A percentile compares a stretch with the other conserved stretches of the same genome.
Evolutionary conservation across 2,329 filamentous ascomycete genomes (phyloP).

Genomic region (Simplicillium aogashimaense): DNA sequence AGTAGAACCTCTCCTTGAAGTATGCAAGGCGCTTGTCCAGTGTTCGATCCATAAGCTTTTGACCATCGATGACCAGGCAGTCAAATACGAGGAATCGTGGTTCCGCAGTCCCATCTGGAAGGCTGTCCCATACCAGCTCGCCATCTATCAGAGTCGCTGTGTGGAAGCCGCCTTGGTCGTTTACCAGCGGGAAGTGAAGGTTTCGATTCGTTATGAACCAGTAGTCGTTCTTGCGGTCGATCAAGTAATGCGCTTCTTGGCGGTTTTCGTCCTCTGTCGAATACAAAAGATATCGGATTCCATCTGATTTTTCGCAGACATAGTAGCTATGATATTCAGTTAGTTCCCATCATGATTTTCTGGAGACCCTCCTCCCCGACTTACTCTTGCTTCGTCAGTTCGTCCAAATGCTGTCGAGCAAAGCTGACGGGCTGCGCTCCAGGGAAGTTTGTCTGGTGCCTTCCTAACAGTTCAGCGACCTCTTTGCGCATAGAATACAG

Average conservation of each 20-base stretch:
- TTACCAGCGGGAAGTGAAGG: constrained; percentile 71
- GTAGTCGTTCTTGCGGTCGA: constrained; percentile 97
- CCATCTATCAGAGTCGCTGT: constrained; percentile 78
- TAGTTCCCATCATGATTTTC: not conserved
- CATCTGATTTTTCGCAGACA: constrained; percentile 97
- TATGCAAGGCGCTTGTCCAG: constrained; percentile 85
- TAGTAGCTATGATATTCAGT: constrained; percentile 56
- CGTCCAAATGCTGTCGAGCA: constrained; percentile 67
- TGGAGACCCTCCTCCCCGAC: constrained; percentile 12
- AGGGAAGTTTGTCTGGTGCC: constrained; percentile 63
- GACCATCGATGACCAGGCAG: constrained; percentile 71
- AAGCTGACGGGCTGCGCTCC: constrained; percentile 95
- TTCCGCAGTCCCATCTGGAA: constrained; percentile 55
- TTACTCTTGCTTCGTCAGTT: constrained; percentile 69
- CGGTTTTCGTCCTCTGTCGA: constrained; percentile 56
- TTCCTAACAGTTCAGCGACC: constrained; percentile 65
- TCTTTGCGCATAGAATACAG: constrained; percentile 56
- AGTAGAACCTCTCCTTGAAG: constrained; percentile 68
- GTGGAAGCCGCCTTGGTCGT: constrained; percentile 60
- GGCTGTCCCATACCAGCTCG: constrained; percentile 81
- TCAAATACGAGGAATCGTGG: constrained; percentile 90
- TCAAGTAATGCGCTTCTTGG: constrained; percentile 73
- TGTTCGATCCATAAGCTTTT: constrained; percentile 65
- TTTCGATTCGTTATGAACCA: constrained; percentile 63
- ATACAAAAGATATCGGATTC: constrained; percentile 91